A percentile compares a stretch with the other conserved stretches of the same genome.
These are phyloP conservation scores for Linaria vulgaris DNA, from an alignment of 257 asterid species.

Conservation along the genomic window DNA sequence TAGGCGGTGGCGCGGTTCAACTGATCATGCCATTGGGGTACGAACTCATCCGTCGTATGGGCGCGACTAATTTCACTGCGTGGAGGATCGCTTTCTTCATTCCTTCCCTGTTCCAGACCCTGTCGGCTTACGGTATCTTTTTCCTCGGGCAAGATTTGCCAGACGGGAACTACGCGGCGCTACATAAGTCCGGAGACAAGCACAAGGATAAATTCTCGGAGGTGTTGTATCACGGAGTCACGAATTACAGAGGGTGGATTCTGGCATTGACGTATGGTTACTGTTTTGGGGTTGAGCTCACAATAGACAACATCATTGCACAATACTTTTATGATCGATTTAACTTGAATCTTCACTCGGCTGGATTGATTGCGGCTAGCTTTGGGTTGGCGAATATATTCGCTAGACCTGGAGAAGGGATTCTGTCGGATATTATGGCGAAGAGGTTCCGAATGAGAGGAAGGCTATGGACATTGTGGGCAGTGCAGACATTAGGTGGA, in stretches of 20 bases:
- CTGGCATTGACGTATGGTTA: slow-evolving; percentile 78
- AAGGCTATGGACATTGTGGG: slow-evolving; percentile 72
- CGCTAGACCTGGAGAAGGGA: slow-evolving; percentile 83
- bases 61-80: slow-evolving; percentile 58
- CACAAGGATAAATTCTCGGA: slow-evolving; percentile 49
- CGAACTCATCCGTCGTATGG: slow-evolving; percentile 40
- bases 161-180: slow-evolving; percentile 60
- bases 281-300: slow-evolving; percentile 82
- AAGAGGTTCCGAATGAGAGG: slow-evolving; percentile 80
- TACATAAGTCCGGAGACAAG: slow-evolving; percentile 68
- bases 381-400: slow-evolving; percentile 75
- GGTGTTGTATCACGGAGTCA: slow-evolving; percentile 41
- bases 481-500: slow-evolving; percentile 70
- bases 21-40: slow-evolving; percentile 79
- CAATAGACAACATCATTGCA: slow-evolving; percentile 75
- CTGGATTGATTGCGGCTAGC: slow-evolving; percentile 81
- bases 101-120: slow-evolving; percentile 66
- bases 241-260: slow-evolving; percentile 81
- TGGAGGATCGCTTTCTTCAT: slow-evolving; percentile 83
- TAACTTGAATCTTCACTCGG: slow-evolving; percentile 65
- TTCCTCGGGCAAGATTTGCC: slow-evolving; percentile 83
- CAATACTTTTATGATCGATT: slow-evolving; percentile 82
- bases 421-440: slow-evolving; percentile 61
- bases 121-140: slow-evolving; percentile 66
- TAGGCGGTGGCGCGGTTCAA: slow-evolving; percentile 89